Conservation (phyloP, 2,329 filamentous ascomycete genomes). For the Penicillium janthinellum region DNA sequence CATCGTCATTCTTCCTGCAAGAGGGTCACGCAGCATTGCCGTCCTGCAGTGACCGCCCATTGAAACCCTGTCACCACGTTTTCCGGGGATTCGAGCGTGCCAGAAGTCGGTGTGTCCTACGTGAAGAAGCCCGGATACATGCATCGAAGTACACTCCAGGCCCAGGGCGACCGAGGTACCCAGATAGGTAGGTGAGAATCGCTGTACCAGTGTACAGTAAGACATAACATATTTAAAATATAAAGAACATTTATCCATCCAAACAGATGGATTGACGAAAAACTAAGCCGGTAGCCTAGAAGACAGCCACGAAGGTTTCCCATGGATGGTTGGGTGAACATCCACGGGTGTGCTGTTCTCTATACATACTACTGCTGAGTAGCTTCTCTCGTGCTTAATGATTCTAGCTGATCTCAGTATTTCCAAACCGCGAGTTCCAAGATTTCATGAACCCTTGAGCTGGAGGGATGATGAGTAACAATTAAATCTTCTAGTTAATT, state of each 20-base stretch:
- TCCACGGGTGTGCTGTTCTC: too few relatives aligned
- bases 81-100: constrained; percentile 13
- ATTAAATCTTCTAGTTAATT: neutral
- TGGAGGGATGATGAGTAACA: neutral
- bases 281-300: neutral
- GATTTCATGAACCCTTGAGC: neutral
- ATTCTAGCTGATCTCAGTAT: neutral
- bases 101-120: constrained; percentile 21
- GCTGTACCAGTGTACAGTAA: neutral
- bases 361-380: neutral
- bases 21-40: constrained; percentile 8
- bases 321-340: too few relatives aligned
- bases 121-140: neutral
- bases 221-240: neutral
- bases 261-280: neutral
- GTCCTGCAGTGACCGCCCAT: constrained; percentile 12
- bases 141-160: neutral
- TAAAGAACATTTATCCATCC: neutral
- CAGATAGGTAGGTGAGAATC: neutral
- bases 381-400: neutral
- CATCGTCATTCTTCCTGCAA: constrained; percentile 5
- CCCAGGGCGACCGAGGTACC: neutral
- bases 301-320: neutral
- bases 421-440: neutral
- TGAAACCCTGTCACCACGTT: constrained; percentile 20